Base-by-base conservation (phyloP, 1,284 basidiomycete species). In the Sporisorium graminicola region DNA sequence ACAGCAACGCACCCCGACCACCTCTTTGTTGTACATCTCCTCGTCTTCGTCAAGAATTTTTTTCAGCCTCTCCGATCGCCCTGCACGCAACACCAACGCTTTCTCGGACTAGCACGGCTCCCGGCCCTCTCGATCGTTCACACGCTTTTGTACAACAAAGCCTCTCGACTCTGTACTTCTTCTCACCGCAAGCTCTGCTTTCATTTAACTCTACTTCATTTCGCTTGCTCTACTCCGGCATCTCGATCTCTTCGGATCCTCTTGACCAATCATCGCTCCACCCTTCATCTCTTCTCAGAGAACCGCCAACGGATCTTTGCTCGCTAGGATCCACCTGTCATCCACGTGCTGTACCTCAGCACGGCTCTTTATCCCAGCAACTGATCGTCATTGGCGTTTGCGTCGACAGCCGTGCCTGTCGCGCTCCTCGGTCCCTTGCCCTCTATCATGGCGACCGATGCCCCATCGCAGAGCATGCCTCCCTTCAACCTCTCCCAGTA, bases 401-500 rank as follows among this genome's bases (percentile, higher is more conserved):
- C 63, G 55, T 62, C 44, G 56, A 46, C 64, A 66, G 59, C 40
- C 22, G 31, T 33, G 46, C 51, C 56, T 56, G 69, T 63, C 56
- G 47, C 56, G 59, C 51, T 49, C 1, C 7, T n/a, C 8, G 7
- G 5, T 9, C 22, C 13, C 9, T 29, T 5, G 33, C 20, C 12
- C 20, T 16, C 26, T 40, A 51, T 6, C 51, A 74, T 69, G 72
- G 63, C 72, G 35, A 24, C 65, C 12, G 61, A 59, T 40, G 42
- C 49, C 8, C 55, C 72, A 18, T 57, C 58, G 20, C 60, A 58
- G 51, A 64, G 65, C 47, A 62, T 69, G 56, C 49, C 66, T 7
- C 58, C 58, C 8, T 72, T 72, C 59, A 63, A 63, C 24, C 22
- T 65, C 33, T 42, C 56, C 5, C 69, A 72, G 22, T 66, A 55